phyloP scores from a whole-genome alignment of 768 basidiomycete genomes.

The Steccherinum ochraceum region DNA sequence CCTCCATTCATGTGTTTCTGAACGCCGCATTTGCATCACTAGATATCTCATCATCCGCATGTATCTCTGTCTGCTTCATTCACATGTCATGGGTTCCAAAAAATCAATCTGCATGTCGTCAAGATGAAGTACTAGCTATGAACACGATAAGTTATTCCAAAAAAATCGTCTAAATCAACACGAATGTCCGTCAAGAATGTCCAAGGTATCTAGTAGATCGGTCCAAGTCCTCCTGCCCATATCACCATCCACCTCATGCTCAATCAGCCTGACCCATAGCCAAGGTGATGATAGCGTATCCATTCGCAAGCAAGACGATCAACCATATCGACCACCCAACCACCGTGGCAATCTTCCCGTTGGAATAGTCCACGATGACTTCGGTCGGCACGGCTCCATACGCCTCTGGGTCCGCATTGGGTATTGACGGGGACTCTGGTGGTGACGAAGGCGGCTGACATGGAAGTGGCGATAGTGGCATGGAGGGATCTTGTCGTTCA shows the following conservation, averaged over 20 bases:
- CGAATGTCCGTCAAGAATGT: too few relatives aligned
- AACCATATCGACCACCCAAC: constrained; percentile 58
- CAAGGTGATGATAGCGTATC: constrained; percentile 67
- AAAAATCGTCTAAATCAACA: too few relatives aligned
- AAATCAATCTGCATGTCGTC: too few relatives aligned
- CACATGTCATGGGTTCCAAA: background rate
- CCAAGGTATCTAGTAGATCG: too few relatives aligned
- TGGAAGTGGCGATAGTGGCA: background rate
- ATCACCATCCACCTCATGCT: too few relatives aligned
- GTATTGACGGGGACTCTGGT: background rate
- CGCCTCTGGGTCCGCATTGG: constrained; percentile 2
- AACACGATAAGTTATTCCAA: too few relatives aligned
- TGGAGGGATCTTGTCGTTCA: background rate
- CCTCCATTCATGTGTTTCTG: background rate
- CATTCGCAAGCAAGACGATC: constrained; percentile 63
- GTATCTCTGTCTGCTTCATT: background rate
- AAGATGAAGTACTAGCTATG: too few relatives aligned
- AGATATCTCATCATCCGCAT: background rate
- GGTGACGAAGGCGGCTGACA: background rate
- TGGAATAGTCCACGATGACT: constrained; percentile 56
- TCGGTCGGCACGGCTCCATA: constrained; percentile 28
- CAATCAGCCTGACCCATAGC: constrained; percentile 29
- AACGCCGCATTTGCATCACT: too few relatives aligned
- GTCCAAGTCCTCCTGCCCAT: too few relatives aligned
- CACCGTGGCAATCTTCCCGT: constrained; percentile 39